Evolutionary conservation across 352 stramenopile species (phyloP).

Genomic region (Pythium volutum): DNA sequence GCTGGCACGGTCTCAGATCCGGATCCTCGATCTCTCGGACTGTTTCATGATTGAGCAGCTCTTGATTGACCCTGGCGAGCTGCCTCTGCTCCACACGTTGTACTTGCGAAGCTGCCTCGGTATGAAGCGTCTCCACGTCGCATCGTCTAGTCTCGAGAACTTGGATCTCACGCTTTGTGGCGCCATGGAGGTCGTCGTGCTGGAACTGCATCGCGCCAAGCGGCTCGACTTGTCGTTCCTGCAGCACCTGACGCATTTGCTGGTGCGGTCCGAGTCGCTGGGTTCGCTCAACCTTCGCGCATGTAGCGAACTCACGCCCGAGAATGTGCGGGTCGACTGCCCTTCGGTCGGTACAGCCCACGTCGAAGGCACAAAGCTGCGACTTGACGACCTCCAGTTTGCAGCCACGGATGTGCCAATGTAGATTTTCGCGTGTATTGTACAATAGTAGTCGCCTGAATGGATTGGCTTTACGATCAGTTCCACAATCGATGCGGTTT

Average conservation of each 20-base stretch:
- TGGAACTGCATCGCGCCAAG: conserved; percentile 37
- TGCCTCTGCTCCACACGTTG: conserved; percentile 43
- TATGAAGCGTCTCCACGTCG: conserved; percentile 57
- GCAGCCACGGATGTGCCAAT: not conserved
- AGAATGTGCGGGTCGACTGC: conserved; percentile 38
- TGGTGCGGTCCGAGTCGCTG: conserved; percentile 43
- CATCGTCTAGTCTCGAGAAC: conserved; percentile 36
- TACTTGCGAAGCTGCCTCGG: conserved; percentile 41
- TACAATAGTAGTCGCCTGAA: not conserved
- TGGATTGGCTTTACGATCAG: conserved; percentile 7
- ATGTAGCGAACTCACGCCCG: conserved; percentile 35
- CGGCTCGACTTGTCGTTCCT: conserved; percentile 61
- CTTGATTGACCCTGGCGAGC: conserved; percentile 47
- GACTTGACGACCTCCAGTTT: conserved; percentile 31
- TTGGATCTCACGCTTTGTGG: conserved; percentile 46
- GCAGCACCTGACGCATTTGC: conserved; percentile 52
- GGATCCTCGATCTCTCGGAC: conserved; percentile 34
- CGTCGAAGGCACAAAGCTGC: conserved; percentile 46
- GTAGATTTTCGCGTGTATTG: not conserved
- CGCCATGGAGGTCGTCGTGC: conserved; percentile 40
- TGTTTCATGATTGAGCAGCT: conserved; percentile 61
- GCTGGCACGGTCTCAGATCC: conserved; percentile 30
- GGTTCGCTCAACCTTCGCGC: conserved; percentile 42
- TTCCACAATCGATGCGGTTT: conserved; percentile 44
- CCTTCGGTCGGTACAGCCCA: conserved; percentile 35